Evolutionary conservation across 73 alveolate genomes (phyloP).

Genomic region (Paraurostyla sp.): DNA sequence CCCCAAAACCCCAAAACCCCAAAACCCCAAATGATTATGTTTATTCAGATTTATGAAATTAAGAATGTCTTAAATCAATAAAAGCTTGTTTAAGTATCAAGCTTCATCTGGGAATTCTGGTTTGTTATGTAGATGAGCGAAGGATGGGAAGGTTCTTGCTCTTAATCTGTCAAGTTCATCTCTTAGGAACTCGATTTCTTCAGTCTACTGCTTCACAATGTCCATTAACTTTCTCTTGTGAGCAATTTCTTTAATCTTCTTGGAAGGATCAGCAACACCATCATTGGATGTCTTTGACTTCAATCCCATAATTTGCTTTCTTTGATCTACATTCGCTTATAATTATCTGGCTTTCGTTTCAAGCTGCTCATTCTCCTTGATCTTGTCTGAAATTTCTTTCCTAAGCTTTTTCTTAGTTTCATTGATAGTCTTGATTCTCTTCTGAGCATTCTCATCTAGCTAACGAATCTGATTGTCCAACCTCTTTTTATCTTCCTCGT

Average conservation of each 20-base stretch:
- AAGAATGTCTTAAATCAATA: background rate
- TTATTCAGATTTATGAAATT: background rate
- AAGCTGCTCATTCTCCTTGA: slow-evolving; percentile 88
- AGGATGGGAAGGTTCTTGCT: slow-evolving; percentile 98
- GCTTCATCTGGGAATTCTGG: slow-evolving; percentile 94
- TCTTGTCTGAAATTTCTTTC: slow-evolving; percentile 87
- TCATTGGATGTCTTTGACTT: slow-evolving; percentile 85
- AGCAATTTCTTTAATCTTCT: slow-evolving; percentile 85
- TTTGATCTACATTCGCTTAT: slow-evolving; percentile 88
- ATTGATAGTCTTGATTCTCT: slow-evolving; percentile 88
- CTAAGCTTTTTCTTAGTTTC: slow-evolving; percentile 88
- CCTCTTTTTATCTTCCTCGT: slow-evolving; percentile 92
- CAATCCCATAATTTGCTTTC: slow-evolving; percentile 91
- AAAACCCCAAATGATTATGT: no score
- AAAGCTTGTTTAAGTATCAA: background rate
- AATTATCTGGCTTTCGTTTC: slow-evolving; percentile 89
- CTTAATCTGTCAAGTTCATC: slow-evolving; percentile 97
- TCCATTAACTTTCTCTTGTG: slow-evolving; percentile 88
- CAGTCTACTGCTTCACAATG: slow-evolving; percentile 91
- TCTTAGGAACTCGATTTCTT: slow-evolving; percentile 94
- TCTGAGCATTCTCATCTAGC: slow-evolving; percentile 89
- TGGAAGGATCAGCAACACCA: slow-evolving; percentile 85
- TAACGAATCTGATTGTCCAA: slow-evolving; percentile 72
- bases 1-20: no score
- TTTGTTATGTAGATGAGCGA: slow-evolving; percentile 93